Conservation (phyloP, 805 yeast genomes). For the Alloascoidea hylecoeti region DNA sequence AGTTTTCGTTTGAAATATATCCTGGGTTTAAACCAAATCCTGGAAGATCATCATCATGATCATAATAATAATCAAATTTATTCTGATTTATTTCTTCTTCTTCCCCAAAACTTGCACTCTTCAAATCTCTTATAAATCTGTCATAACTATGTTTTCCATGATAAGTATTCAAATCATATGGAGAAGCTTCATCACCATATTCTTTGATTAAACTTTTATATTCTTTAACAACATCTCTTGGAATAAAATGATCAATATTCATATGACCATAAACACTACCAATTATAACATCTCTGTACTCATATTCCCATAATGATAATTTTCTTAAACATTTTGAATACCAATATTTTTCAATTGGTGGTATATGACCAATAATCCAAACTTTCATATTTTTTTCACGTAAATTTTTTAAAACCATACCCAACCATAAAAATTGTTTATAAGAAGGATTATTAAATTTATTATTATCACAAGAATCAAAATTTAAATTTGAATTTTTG, state of each 20-base stretch:
- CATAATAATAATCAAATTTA: not conserved
- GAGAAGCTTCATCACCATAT: conserved; percentile 13
- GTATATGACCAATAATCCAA: conserved; percentile 79
- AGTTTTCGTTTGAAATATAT: too few relatives aligned
- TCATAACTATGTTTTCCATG: conserved; percentile 13
- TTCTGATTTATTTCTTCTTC: not conserved
- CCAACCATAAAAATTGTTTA: conserved; percentile 59
- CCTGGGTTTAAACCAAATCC: too few relatives aligned
- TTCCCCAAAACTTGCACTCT: not conserved
- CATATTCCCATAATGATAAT: conserved; percentile 63
- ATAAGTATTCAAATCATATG: conserved; percentile 3
- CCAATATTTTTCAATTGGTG: conserved; percentile 64
- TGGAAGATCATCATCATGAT: conserved; percentile 1
- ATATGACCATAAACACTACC: conserved; percentile 82
- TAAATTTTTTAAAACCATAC: conserved; percentile 54
- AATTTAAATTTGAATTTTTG: conserved; percentile 60
- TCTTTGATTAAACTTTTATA: conserved; percentile 22
- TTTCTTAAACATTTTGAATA: conserved; percentile 61
- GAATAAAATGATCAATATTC: conserved; percentile 75
- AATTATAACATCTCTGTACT: conserved; percentile 64
- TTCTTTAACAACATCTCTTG: conserved; percentile 56
- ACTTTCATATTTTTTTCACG: conserved; percentile 62
- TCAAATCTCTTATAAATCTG: not conserved
- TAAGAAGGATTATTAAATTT: conserved; percentile 55
- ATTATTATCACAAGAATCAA: conserved; percentile 53